Percentiles rank a stretch among this genome's conserved stretches.
Conservation (phyloP, 2,329 filamentous ascomycete genomes). For the Pseudocercospora crystallina region DNA sequence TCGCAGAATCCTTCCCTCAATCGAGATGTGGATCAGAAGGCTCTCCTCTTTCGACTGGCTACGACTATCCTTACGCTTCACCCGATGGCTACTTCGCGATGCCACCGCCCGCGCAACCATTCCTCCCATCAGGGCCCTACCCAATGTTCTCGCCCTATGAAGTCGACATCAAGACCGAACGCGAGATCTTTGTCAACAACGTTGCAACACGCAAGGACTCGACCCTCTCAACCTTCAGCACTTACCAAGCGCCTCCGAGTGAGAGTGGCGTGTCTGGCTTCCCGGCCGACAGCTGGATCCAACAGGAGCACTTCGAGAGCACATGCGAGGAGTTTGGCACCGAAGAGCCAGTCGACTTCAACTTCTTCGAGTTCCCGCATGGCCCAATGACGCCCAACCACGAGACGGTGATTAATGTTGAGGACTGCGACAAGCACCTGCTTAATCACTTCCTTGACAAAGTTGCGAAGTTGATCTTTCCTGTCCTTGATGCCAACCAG, state of each 20-base stretch:
- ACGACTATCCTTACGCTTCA: conserved; percentile 64
- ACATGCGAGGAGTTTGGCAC: conserved; percentile 63
- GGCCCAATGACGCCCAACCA: conserved; percentile 61
- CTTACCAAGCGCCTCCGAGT: conserved; percentile 77
- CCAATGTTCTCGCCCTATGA: conserved; percentile 78
- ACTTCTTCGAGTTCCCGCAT: conserved; percentile 81
- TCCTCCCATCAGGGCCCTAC: conserved; percentile 35
- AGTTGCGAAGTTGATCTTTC: conserved; percentile 86
- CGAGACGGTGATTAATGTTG: conserved; percentile 75
- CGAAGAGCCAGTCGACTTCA: conserved; percentile 61
- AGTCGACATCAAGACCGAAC: conserved; percentile 92
- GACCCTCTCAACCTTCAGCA: conserved; percentile 87
- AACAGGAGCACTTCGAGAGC: conserved; percentile 68
- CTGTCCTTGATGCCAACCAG: conserved; percentile 86
- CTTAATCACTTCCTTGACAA: conserved; percentile 88
- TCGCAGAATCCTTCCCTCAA: conserved; percentile 70
- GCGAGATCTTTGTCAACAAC: conserved; percentile 90
- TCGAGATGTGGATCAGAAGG: conserved; percentile 77
- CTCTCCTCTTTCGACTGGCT: conserved; percentile 68
- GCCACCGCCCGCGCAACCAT: conserved; percentile 52
- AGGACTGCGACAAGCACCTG: conserved; percentile 82
- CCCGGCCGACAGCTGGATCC: conserved; percentile 68
- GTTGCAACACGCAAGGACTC: conserved; percentile 82
- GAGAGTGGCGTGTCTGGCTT: conserved; percentile 63
- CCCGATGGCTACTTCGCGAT: conserved; percentile 60